A percentile compares a stretch with the other conserved stretches of the same genome.
Evolutionary conservation across 345 rosid genomes (phyloP).

Genomic region (Balakata baccata): DNA sequence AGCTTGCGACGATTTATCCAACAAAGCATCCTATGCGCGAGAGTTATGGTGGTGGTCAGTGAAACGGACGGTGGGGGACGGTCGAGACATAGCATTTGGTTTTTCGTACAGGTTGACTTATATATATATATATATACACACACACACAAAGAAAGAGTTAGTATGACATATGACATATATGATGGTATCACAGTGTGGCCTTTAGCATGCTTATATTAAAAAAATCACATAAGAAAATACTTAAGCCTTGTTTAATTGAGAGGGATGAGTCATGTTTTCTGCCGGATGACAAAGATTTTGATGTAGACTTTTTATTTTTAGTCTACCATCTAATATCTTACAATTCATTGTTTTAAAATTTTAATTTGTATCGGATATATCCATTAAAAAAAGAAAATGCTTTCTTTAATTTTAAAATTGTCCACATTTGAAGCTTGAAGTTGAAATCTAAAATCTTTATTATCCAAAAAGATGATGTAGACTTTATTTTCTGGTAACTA

Average conservation of each 20-base stretch:
- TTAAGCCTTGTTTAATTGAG: not conserved
- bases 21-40: slow-evolving; percentile 18
- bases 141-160: too few relatives aligned
- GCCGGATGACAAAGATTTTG: not conserved
- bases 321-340: not conserved
- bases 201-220: not conserved
- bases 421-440: too few relatives aligned
- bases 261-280: slow-evolving; percentile 9
- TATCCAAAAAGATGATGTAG: too few relatives aligned
- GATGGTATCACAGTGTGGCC: not conserved
- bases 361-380: too few relatives aligned
- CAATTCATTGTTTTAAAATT: too few relatives aligned
- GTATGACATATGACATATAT: not conserved
- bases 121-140: not conserved
- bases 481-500: too few relatives aligned
- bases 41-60: slow-evolving; percentile 13
- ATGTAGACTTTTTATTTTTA: not conserved
- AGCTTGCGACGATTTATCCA: slow-evolving; percentile 16
- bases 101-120: slow-evolving; percentile 1
- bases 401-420: too few relatives aligned
- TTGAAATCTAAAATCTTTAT: too few relatives aligned
- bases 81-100: slow-evolving; percentile 1
- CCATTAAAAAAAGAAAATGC: too few relatives aligned
- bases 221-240: not conserved
- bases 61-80: slow-evolving; percentile 31